phyloP scores from a whole-genome alignment of 768 basidiomycete genomes.

The Naganishia vaughanmartiniae region DNA sequence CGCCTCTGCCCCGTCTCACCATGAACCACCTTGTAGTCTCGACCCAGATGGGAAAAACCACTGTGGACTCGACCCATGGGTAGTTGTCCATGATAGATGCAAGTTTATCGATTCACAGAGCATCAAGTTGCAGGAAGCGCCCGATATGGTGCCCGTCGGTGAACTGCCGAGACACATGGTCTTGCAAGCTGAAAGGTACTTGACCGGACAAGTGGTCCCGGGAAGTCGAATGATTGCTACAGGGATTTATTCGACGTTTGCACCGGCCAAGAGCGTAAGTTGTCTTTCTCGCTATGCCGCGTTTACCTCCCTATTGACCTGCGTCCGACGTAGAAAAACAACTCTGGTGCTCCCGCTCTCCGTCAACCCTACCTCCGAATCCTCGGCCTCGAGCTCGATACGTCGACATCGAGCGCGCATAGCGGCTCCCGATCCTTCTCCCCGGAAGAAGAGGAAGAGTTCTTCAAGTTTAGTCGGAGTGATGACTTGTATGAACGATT shows the following conservation, averaged over 20 bases:
- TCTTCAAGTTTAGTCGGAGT: constrained; percentile 81
- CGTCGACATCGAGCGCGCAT: constrained; percentile 67
- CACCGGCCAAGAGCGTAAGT: constrained; percentile 66
- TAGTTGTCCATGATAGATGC: constrained; percentile 91
- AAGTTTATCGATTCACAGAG: constrained; percentile 93
- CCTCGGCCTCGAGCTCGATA: constrained; percentile 84
- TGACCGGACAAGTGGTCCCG: constrained; percentile 90
- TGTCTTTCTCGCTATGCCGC: constrained; percentile 52
- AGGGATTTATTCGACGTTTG: constrained; percentile 95
- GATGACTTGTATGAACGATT: constrained; percentile 91
- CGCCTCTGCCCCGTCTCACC: neutral
- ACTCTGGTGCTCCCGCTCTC: constrained; percentile 76
- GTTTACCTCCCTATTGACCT: too few relatives aligned
- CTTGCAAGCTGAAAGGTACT: constrained; percentile 81
- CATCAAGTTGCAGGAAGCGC: constrained; percentile 95
- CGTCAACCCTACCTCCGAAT: constrained; percentile 92
- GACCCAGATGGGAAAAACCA: constrained; percentile 73
- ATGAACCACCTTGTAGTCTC: neutral
- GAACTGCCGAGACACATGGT: constrained; percentile 94
- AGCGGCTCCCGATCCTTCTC: constrained; percentile 77
- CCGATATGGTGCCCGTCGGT: constrained; percentile 99
- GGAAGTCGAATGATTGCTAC: constrained; percentile 93
- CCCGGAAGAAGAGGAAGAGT: constrained; percentile 96
- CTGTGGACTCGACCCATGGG: constrained; percentile 92
- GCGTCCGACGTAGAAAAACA: constrained; percentile 44